Percentiles rank a stretch among this genome's conserved stretches.
Conservation (phyloP, 108 stramenopile species). For the Cyclotella baltica region DNA sequence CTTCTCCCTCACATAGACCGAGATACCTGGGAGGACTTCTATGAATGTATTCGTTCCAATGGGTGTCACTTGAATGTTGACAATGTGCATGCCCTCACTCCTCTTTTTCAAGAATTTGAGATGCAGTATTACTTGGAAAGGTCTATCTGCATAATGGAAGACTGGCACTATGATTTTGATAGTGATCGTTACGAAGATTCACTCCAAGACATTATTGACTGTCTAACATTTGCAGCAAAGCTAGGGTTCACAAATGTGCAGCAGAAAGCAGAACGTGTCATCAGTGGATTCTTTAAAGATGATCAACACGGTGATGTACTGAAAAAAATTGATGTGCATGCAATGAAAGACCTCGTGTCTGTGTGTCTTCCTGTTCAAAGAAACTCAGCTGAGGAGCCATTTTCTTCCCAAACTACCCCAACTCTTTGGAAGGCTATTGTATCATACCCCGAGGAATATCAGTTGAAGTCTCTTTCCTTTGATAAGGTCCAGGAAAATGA, state of each 20-base stretch:
- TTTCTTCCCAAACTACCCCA: background rate
- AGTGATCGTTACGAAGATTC: background rate
- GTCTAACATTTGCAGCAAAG: background rate
- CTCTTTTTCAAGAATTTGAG: background rate
- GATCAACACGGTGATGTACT: background rate
- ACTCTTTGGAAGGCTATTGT: background rate
- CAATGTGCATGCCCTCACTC: background rate
- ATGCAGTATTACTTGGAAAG: background rate
- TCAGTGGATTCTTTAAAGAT: no score
- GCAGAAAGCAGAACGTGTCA: no score
- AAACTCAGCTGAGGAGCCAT: background rate
- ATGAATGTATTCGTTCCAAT: background rate
- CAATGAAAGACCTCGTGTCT: background rate
- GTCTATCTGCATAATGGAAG: background rate
- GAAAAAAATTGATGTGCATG: background rate
- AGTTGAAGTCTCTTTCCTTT: background rate
- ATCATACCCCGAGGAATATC: background rate
- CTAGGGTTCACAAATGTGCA: background rate
- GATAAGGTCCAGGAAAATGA: background rate
- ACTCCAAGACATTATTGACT: background rate
- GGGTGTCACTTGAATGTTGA: background rate
- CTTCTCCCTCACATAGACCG: background rate
- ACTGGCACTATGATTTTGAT: no score
- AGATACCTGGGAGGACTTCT: background rate
- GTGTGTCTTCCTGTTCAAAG: background rate